phyloP scores from a whole-genome alignment of 2,329 filamentous ascomycete genomes.

The Alternaria ethzedia region DNA sequence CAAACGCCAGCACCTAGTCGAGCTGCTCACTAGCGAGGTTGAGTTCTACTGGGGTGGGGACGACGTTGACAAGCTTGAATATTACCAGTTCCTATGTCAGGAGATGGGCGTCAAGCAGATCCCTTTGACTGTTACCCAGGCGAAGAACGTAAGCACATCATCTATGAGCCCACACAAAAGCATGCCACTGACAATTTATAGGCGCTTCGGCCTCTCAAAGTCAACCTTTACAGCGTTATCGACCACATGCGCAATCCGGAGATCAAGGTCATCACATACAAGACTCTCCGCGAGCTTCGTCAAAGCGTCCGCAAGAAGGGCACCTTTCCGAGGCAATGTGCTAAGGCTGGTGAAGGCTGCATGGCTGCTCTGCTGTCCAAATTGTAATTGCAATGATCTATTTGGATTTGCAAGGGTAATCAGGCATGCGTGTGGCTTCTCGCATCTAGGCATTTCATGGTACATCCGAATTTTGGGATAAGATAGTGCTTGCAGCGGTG shows the following conservation, averaged over 20 bases:
- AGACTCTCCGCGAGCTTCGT: slow-evolving; percentile 20
- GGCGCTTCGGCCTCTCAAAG: slow-evolving; percentile 25
- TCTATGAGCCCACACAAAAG: not conserved
- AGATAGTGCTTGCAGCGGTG: not conserved
- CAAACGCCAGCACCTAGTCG: slow-evolving; percentile 3
- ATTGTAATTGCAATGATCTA: slow-evolving; percentile 6
- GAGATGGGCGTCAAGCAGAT: slow-evolving; percentile 28
- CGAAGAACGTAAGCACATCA: slow-evolving; percentile 28
- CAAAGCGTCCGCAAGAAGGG: slow-evolving; percentile 20
- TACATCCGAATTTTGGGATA: not conserved
- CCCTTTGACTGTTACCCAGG: slow-evolving; percentile 29
- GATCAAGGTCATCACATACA: slow-evolving; percentile 15
- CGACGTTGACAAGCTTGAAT: slow-evolving; percentile 18
- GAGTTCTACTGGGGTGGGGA: slow-evolving; percentile 23
- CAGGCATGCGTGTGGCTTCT: not conserved
- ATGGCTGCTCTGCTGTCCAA: slow-evolving; percentile 22
- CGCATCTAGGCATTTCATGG: not conserved
- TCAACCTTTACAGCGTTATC: slow-evolving; percentile 35
- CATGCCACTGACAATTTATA: slow-evolving; percentile 7
- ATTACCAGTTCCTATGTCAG: slow-evolving; percentile 35
- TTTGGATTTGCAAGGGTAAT: not conserved
- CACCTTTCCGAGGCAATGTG: slow-evolving; percentile 23
- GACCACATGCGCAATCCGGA: slow-evolving; percentile 31
- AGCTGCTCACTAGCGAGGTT: slow-evolving; percentile 29
- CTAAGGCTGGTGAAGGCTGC: slow-evolving; percentile 32